Base-by-base conservation (phyloP, 768 basidiomycete species). In the Suillus placidus region DNA sequence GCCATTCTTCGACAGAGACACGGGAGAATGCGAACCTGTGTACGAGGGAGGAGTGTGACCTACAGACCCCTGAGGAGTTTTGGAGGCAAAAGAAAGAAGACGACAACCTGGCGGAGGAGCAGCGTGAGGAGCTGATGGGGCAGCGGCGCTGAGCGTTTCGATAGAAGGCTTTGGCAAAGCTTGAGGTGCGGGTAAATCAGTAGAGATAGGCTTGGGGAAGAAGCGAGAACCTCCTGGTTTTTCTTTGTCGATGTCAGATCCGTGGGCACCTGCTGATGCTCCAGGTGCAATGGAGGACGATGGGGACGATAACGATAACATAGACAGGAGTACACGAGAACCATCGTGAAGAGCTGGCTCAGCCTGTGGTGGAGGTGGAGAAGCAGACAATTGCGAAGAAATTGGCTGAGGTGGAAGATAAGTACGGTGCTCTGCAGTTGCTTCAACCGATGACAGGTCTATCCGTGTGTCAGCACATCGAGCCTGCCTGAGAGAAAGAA, bases 141-240 rank as follows among this genome's bases (percentile, higher is more conserved):
- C 73, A 34, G 80, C 74, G n/a, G 80, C 58, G 12, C 72, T 80
- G 47, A 85, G 80, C 3, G 81, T 80, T 58, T 88, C 79, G 51
- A 85, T 73, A 61, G 67, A 47, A 35, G 64, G 55, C 30, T 71
- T 77, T 56, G 43, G 57, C 62, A 57, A 38, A 37, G 68, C 40
- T 65, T 70, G 65, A 43, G 70, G 47, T 30, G 68, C 62, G 35
- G 71, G 55, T 43, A 64, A 61, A 30, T 77, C 73, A 23, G 72
- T 69, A 40, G 69, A 26, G 14, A 73, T 61, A 38, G 79, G 73
- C 38, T 76, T 74, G 2, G 81, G 75, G 67, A 78, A 78, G 63
- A 79, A 71, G 64, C 78, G 80, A 37, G 82, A 80, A 35, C 71
- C 74, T 51, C 73, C 68, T 51, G 70, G 66, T 20, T 68, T 67